These are phyloP conservation scores for Pseudomonodictys pantanalensis DNA, from an alignment of 495 filamentous ascomycete genomes.

Conservation along the genomic window DNA sequence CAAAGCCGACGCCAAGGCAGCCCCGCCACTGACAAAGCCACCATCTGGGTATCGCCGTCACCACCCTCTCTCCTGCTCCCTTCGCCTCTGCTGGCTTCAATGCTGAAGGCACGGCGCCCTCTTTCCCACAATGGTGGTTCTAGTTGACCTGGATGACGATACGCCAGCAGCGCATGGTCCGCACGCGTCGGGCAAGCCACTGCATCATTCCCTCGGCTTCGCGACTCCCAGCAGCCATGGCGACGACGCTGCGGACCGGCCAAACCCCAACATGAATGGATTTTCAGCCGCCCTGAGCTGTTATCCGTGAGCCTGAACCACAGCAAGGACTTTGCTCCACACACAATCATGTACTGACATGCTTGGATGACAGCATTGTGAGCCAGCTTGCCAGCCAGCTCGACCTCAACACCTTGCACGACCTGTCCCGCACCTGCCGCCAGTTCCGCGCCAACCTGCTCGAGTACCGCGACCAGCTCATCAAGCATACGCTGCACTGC, in stretches of 20 bases:
- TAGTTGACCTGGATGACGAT: slow-evolving; percentile 61
- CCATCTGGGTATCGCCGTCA: neutral
- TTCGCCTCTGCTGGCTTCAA: slow-evolving; percentile 24
- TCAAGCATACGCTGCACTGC: slow-evolving; percentile 73
- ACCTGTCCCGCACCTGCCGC: slow-evolving; percentile 73
- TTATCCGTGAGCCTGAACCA: slow-evolving; percentile 69
- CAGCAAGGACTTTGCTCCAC: slow-evolving; percentile 17
- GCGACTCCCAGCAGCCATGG: neutral
- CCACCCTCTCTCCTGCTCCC: neutral
- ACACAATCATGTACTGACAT: slow-evolving; percentile 25
- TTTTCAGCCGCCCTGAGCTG: slow-evolving; percentile 78
- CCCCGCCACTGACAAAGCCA: slow-evolving; percentile 24
- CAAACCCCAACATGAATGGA: slow-evolving; percentile 63
- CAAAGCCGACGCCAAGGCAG: too few species aligned
- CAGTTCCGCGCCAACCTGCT: slow-evolving; percentile 72
- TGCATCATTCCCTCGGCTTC: slow-evolving; percentile 24
- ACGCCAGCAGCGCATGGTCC: slow-evolving; percentile 37
- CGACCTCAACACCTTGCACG: slow-evolving; percentile 82
- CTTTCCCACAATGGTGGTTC: slow-evolving; percentile 54
- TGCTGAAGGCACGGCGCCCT: slow-evolving; percentile 11
- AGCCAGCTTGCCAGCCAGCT: slow-evolving; percentile 68
- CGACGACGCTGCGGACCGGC: slow-evolving; percentile 41
- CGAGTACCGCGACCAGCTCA: slow-evolving; percentile 68
- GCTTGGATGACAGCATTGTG: slow-evolving; percentile 60
- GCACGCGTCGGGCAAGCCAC: slow-evolving; percentile 18